Percentiles rank a stretch among this genome's conserved stretches.
Conservation (phyloP, 176 grass and related monocot species). For the Dendrocalamus sinicus region DNA sequence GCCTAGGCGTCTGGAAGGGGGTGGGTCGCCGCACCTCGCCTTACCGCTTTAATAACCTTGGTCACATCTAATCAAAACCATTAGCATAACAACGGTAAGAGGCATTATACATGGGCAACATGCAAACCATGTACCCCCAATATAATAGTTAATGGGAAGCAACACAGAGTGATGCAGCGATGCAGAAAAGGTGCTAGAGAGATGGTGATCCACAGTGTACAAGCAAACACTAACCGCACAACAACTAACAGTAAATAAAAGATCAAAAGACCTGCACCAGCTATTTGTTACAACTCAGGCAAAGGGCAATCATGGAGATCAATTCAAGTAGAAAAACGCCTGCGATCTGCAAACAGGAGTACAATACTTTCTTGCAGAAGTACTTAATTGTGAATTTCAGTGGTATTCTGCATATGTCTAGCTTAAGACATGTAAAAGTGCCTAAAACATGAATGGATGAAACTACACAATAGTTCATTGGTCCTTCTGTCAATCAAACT, state of each 20-base stretch:
- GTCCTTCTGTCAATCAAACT: neutral
- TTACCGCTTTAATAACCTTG: no score
- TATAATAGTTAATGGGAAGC: neutral
- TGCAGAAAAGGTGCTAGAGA: neutral
- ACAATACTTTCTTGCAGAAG: neutral
- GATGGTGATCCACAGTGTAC: neutral
- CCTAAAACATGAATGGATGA: neutral
- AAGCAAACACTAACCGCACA: neutral
- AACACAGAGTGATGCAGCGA: neutral
- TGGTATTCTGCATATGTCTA: neutral
- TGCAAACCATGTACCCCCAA: neutral
- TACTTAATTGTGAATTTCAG: neutral
- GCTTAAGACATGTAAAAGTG: neutral
- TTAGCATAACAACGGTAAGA: neutral
- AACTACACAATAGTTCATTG: neutral
- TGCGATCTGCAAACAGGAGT: neutral
- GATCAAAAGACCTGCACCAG: neutral
- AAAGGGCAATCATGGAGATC: neutral
- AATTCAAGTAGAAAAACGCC: neutral
- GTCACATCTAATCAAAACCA: neutral
- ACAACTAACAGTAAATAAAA: neutral
- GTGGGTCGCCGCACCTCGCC: no score
- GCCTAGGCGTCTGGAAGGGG: no score
- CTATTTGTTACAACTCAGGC: neutral
- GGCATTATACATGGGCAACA: neutral